phyloP scores from a whole-genome alignment of 192 early-diverging fungal species.

The Rhizophlyctis rosea region DNA sequence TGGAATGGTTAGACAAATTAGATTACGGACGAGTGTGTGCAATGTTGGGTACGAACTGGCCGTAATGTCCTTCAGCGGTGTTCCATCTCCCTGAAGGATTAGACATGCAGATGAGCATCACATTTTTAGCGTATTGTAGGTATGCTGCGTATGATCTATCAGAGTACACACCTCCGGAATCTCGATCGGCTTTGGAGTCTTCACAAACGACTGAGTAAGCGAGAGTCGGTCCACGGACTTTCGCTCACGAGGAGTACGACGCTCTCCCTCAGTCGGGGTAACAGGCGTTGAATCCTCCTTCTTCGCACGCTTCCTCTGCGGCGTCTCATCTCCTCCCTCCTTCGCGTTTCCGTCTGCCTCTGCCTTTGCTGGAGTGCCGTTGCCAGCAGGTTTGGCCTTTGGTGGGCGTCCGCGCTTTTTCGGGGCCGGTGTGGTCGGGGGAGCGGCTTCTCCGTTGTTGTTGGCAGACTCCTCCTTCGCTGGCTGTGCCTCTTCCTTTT shows the following conservation, averaged over 20 bases:
- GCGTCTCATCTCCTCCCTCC: no score
- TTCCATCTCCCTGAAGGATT: slow-evolving; percentile 19
- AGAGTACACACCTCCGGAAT: slow-evolving; percentile 20
- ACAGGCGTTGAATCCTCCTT: no score
- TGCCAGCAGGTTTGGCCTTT: no score
- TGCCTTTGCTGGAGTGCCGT: no score
- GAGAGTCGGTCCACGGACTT: slow-evolving; percentile 11
- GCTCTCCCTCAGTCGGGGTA: no score
- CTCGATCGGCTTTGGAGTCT: slow-evolving; percentile 5
- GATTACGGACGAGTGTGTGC: not conserved
- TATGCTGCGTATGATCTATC: not conserved
- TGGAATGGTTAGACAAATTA: not conserved
- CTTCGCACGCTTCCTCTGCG: no score
- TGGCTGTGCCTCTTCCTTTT: no score
- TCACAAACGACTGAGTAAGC: not conserved
- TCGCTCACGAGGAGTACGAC: slow-evolving; percentile 14
- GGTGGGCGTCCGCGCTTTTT: no score
- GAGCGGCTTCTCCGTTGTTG: no score
- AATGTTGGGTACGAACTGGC: not conserved
- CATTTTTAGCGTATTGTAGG: not conserved
- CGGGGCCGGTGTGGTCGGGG: no score
- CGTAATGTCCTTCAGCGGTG: slow-evolving; percentile 24
- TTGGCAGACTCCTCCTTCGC: no score
- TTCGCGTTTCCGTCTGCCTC: no score
- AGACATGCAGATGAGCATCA: not conserved